A percentile compares a stretch with the other conserved stretches of the same genome.
Evolutionary conservation across 1,284 basidiomycete genomes (phyloP).

Genomic region (Cryptococcus jaspeensis): DNA sequence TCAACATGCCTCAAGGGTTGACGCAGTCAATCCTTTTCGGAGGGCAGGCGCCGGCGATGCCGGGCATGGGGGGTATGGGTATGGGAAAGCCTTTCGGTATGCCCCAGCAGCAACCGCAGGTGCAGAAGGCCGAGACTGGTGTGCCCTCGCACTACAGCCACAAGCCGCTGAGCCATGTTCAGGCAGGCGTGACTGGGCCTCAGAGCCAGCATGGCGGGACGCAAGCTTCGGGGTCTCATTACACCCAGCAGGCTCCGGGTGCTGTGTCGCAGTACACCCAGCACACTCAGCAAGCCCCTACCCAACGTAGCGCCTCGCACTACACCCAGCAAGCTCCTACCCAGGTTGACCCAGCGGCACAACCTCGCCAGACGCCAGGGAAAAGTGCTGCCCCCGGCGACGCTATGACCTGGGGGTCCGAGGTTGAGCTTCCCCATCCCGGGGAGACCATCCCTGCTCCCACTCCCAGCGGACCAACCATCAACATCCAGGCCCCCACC

Average conservation of each 20-base stretch:
- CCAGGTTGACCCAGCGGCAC: background rate
- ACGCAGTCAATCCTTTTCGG: constrained; percentile 8
- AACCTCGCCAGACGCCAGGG: background rate
- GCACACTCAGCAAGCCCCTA: background rate
- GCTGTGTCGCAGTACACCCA: background rate
- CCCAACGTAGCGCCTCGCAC: background rate
- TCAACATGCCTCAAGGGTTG: constrained; percentile 9
- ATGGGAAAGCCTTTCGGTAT: background rate
- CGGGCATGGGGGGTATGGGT: constrained; percentile 2
- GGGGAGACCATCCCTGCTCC: constrained; percentile 22
- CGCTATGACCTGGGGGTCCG: constrained; percentile 36
- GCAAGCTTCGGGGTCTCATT: background rate
- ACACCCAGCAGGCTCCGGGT: constrained; percentile 1
- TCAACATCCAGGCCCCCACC: constrained; percentile 44
- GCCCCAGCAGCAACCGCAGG: background rate
- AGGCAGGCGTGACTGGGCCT: background rate
- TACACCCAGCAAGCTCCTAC: background rate
- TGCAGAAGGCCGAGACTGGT: background rate
- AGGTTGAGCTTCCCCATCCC: constrained; percentile 38
- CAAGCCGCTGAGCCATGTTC: background rate
- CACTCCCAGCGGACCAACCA: constrained; percentile 25
- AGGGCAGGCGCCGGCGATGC: background rate
- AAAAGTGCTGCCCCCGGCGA: background rate
- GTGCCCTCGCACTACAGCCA: constrained; percentile 4
- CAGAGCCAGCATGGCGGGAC: background rate